Base-by-base conservation (phyloP, 225 moss, liverwort and hornwort genomes). In the Sphagnum contortum region DNA sequence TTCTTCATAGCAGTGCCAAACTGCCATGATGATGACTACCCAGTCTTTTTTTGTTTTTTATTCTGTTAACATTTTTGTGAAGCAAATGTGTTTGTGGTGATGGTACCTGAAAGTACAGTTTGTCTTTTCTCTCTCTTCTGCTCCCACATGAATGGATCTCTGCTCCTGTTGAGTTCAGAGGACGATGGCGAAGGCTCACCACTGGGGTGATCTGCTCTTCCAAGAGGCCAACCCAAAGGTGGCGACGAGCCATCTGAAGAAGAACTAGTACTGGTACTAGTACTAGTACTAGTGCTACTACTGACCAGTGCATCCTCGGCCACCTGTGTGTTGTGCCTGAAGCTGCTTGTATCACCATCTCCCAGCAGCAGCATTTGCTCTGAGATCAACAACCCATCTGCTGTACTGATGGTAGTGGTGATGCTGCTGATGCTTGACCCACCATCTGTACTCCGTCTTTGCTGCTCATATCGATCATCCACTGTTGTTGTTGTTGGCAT, bases 151-250 rank as follows among this genome's bases (percentile, higher is more conserved):
- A 85, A 88, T 13, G 83, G 79, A 44, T 89, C 81, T 29, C 29
- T 29, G 29, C 29, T 29, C 68, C 85, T 83, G 14, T 80, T 85
- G 46, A 81, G 81, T 64, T 90, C 65, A 81, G 83, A 90, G 55
- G 86, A 86, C 11, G 87, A 75, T 44, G 95, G 92, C 12, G 96
- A 96, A 58, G 82, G 84, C 50, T 81, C 79, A 47, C 88, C 77
- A 69, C 92, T 80, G 47, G 70, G 75, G 77, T 90, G 81, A 62
- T 91, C 91, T 57, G 73, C 64, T 74, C 87, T 88, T 48, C 86
- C 92, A 63, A 92, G 71, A 4, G 96, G 96, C 96, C 96, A 96
- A 53, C 96, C 92, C 70, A 96, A 72, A 44, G 95, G 96, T 29
- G 29, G 29, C 29, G 95, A 95, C 4, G 96, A 96, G 12, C 87